These are phyloP conservation scores for Gossypium aridum DNA, from an alignment of 441 rosid genomes.

Conservation along the genomic window DNA sequence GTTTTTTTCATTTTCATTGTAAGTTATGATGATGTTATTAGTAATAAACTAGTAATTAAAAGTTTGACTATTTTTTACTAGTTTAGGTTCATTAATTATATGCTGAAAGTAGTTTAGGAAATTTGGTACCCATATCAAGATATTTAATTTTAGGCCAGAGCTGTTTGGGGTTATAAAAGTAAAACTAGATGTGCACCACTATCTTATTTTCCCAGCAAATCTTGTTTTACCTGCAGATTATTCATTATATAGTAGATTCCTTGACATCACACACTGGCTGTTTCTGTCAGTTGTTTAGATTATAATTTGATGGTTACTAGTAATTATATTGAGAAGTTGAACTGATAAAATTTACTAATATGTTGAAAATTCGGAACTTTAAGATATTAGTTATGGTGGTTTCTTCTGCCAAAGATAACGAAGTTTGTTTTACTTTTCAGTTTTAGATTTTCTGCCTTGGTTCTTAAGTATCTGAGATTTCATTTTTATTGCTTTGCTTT, in stretches of 20 bases:
- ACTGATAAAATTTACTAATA: background rate
- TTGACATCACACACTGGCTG: background rate
- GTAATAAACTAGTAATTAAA: background rate
- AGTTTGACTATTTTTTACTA: background rate
- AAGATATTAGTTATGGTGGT: background rate
- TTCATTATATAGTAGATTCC: background rate
- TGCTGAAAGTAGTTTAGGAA: background rate
- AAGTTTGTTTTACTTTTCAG: background rate
- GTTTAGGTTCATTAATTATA: background rate
- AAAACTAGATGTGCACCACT: background rate
- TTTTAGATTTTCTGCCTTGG: background rate
- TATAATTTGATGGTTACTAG: background rate
- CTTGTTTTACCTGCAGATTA: background rate
- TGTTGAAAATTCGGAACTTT: background rate
- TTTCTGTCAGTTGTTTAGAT: background rate
- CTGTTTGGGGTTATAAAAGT: background rate
- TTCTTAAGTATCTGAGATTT: background rate
- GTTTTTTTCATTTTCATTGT: background rate
- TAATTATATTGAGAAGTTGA: background rate
- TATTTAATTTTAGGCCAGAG: background rate
- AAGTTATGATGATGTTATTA: background rate
- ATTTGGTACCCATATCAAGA: background rate
- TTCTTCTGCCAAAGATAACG: background rate
- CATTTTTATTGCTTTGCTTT: conserved; percentile 20
- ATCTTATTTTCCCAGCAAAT: background rate